These are phyloP conservation scores for Elongisporangium undulatum DNA, from an alignment of 352 stramenopile species.

Conservation along the genomic window DNA sequence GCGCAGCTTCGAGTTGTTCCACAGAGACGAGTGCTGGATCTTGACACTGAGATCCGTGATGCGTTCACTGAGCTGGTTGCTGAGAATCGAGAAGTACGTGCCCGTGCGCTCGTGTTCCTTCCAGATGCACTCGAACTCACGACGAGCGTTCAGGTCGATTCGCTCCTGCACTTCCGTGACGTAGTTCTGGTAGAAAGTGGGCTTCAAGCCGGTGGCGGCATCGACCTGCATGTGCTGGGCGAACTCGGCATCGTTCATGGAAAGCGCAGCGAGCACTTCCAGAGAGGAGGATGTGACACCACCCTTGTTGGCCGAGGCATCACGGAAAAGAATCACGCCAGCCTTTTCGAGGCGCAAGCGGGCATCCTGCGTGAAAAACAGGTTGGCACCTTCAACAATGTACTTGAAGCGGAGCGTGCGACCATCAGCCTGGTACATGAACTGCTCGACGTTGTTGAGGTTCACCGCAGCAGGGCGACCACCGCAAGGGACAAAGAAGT, in stretches of 20 bases:
- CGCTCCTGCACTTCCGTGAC: constrained; percentile 75
- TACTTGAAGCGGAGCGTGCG: constrained; percentile 89
- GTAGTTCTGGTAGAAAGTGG: constrained; percentile 74
- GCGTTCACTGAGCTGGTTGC: constrained; percentile 71
- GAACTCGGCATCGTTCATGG: constrained; percentile 74
- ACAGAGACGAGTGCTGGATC: constrained; percentile 74
- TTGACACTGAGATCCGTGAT: constrained; percentile 82
- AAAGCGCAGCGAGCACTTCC: constrained; percentile 69
- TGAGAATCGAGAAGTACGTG: constrained; percentile 71
- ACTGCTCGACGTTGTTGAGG: constrained; percentile 93
- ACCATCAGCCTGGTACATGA: constrained; percentile 65
- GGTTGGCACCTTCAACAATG: constrained; percentile 97
- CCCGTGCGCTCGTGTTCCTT: constrained; percentile 60
- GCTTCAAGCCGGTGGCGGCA: constrained; percentile 41
- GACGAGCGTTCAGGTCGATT: constrained; percentile 75
- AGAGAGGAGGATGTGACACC: constrained; percentile 78
- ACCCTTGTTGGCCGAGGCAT: constrained; percentile 92
- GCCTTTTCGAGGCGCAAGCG: constrained; percentile 92
- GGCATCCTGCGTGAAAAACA: constrained; percentile 96
- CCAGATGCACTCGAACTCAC: constrained; percentile 86
- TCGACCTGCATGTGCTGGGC: constrained; percentile 81
- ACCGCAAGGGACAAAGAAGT: constrained; percentile 97
- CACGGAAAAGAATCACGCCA: constrained; percentile 96
- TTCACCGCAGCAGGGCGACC: constrained; percentile 96
- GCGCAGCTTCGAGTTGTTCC: constrained; percentile 58